Conservation (phyloP, 371 early-diverging fungal genomes). For the Dichotomocladium elegans region DNA sequence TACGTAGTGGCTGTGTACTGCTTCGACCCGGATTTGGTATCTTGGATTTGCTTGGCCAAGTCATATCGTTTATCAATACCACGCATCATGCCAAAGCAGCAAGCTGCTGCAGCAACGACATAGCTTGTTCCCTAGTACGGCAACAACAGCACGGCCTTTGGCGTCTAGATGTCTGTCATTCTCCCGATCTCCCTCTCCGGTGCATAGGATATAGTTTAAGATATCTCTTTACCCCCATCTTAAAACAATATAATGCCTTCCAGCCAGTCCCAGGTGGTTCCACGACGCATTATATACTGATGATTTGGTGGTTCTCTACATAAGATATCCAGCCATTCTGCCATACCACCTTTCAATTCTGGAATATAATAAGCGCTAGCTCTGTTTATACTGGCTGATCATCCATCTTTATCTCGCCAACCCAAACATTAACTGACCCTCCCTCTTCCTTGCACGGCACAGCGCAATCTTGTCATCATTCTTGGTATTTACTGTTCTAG, state of each 20-base stretch:
- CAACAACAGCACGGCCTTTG: not conserved
- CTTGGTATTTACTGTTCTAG: conserved; percentile 10
- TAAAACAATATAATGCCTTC: not conserved
- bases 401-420: not conserved
- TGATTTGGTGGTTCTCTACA: conserved; percentile 9
- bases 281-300: not conserved
- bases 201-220: not conserved
- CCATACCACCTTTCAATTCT: conserved; percentile 7
- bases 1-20: conserved; percentile 8
- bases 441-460: too few species aligned
- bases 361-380: not conserved
- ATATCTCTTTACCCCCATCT: conserved; percentile 1
- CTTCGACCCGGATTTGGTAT: conserved; percentile 8
- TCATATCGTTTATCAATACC: not conserved
- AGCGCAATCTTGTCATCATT: not conserved
- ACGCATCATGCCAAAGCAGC: conserved; percentile 2
- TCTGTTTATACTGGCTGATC: conserved; percentile 8
- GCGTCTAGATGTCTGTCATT: conserved; percentile 2
- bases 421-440: not conserved
- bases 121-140: not conserved
- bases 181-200: not conserved
- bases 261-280: conserved; percentile 5
- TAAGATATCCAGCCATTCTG: conserved; percentile 7
- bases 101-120: not conserved
- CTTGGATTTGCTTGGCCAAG: conserved; percentile 8